These are phyloP conservation scores for Bigelowiella natans DNA, from an alignment of 78 protist genomes.

Conservation along the genomic window DNA sequence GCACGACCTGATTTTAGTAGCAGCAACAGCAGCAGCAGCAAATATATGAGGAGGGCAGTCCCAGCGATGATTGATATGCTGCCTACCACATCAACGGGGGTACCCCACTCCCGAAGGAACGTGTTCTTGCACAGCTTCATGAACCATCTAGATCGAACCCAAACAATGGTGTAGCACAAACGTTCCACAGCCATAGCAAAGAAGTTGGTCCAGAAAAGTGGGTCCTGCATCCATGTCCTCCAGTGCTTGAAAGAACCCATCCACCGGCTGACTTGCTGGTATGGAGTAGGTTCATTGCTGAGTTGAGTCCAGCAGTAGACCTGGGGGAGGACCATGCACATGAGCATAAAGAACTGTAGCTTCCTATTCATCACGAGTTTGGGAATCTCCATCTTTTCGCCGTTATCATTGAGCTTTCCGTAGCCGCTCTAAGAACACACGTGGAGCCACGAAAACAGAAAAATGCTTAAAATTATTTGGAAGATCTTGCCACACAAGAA, in stretches of 20 bases:
- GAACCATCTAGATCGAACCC: not conserved
- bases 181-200: not conserved
- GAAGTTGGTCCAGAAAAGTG: not conserved
- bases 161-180: not conserved
- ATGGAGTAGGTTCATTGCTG: not conserved
- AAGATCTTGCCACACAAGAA: too few relatives aligned
- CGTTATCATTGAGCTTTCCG: not conserved
- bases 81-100: not conserved
- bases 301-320: not conserved
- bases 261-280: not conserved
- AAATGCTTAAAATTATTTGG: too few relatives aligned
- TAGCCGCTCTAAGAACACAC: not conserved
- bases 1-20: not conserved
- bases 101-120: not conserved
- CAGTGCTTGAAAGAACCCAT: not conserved
- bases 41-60: not conserved
- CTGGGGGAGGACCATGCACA: not conserved
- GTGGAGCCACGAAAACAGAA: not conserved
- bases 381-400: not conserved
- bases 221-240: not conserved
- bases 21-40: not conserved
- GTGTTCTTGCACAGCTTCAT: not conserved
- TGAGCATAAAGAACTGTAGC: not conserved
- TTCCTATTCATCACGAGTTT: not conserved
- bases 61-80: not conserved